Evolutionary conservation across 2,329 filamentous ascomycete genomes (phyloP), one percentile per base, ranked within the genome.

Genomic region (Macrophomina tecta): DNA sequence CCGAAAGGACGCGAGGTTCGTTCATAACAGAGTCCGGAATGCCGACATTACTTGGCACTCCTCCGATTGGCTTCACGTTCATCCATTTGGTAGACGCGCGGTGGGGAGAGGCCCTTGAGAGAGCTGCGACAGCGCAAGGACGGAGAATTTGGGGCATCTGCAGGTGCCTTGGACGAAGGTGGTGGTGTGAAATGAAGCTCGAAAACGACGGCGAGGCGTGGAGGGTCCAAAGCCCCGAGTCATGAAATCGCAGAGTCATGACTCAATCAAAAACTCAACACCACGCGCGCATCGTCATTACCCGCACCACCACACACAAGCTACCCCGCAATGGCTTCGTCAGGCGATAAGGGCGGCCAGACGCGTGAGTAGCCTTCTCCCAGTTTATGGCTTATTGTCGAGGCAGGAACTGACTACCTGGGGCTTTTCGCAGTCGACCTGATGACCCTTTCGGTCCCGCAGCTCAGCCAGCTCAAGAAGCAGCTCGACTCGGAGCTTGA

Each of bases 401-500:
- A 18, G 12, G 5, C 12, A 56, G 40, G 30, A 48, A 30, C 64
- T 32, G 36, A 46, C 38, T 52, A 36, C 30, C 28, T 5, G 8
- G 40, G 30, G 7, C 14, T 42, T 52, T 36, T 14, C 28, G 23
- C 53, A 79, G 77, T 92, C 72, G 89, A 91, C 76, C 84, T 99
- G 74, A 88, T 90, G 73, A 89, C 87, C 69, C 90, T 99, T 74
- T 91, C 90, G 73, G 85, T 90, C 32, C 91, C 92, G 71, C 94
- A 97, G 81, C 91, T 99, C 72, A 90, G 89, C 72, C 89, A 93
- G 73, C 90, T 99, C 72, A 97, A 99, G 85, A 93, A 95, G 79
- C 94, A 97, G 79, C 90, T 99, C 71, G 94, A 97, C 79, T 90
- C 95, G 75, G 95, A 99, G 81, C 90, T 99, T 71, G 93, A 97